phyloP scores from a whole-genome alignment of 2,329 filamentous ascomycete genomes.

The Hypoxylon sp. region DNA sequence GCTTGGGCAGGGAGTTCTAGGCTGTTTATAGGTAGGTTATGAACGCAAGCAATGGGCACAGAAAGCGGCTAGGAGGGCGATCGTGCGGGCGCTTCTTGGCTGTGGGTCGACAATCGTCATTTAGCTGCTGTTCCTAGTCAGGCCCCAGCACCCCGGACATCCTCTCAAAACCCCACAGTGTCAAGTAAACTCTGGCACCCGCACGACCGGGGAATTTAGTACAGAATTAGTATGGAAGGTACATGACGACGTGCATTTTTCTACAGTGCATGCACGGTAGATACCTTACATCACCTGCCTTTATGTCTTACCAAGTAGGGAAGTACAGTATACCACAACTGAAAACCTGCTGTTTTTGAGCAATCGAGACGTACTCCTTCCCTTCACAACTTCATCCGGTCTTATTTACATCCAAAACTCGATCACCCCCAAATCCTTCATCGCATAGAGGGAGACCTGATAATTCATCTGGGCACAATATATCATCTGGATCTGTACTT shows the following conservation, averaged over 20 bases:
- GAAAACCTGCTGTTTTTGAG: conserved; percentile 18
- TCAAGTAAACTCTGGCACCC: conserved; percentile 3
- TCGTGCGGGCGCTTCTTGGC: conserved; percentile 21
- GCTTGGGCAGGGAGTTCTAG: conserved; percentile 2
- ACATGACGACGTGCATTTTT: conserved; percentile 6
- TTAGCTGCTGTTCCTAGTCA: conserved; percentile 7
- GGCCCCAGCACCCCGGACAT: not conserved
- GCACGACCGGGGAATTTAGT: conserved; percentile 12
- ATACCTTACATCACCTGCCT: conserved; percentile 15
- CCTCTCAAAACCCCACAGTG: conserved; percentile 33
- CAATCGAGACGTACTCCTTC: conserved; percentile 15
- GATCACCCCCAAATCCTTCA: conserved; percentile 16
- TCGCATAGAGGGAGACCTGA: conserved; percentile 5
- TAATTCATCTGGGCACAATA: conserved; percentile 1
- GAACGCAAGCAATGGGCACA: conserved; percentile 12
- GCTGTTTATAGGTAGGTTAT: not conserved
- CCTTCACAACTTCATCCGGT: conserved; percentile 18
- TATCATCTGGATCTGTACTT: conserved; percentile 7
- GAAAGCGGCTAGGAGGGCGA: conserved; percentile 20
- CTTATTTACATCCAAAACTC: conserved; percentile 11
- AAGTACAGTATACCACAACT: conserved; percentile 12
- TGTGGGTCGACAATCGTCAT: conserved; percentile 38
- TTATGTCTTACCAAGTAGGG: conserved; percentile 18
- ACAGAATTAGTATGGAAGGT: conserved; percentile 14
- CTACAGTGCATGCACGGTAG: conserved; percentile 30